phyloP scores from a whole-genome alignment of 768 basidiomycete genomes.

The Kwoniella botswanensis region DNA sequence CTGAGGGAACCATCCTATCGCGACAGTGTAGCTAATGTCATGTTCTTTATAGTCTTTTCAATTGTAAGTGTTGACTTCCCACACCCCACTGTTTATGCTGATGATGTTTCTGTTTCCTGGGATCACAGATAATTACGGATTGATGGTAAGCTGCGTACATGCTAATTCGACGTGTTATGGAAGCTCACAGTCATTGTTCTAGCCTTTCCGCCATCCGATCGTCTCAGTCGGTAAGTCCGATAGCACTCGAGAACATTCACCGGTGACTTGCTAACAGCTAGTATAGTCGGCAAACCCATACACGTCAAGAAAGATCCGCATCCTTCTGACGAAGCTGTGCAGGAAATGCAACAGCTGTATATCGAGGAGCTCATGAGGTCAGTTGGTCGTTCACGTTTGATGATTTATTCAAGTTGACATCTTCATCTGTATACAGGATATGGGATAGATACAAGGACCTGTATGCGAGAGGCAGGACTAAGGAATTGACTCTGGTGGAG shows the following conservation, averaged over 20 bases:
- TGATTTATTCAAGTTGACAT: slow-evolving; percentile 18
- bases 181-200: slow-evolving; percentile 10
- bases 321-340: slow-evolving; percentile 80
- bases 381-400: slow-evolving; percentile 47
- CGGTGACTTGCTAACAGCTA: neutral
- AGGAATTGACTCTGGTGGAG: slow-evolving; percentile 58
- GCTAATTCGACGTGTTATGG: too few species aligned
- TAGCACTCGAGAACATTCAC: neutral
- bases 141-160: slow-evolving; percentile 63
- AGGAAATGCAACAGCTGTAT: slow-evolving; percentile 78
- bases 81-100: neutral
- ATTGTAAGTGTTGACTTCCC: slow-evolving; percentile 67
- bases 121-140: slow-evolving; percentile 79
- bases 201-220: slow-evolving; percentile 90
- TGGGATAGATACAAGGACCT: slow-evolving; percentile 96
- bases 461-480: slow-evolving; percentile 79
- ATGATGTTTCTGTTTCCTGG: neutral
- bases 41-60: slow-evolving; percentile 65
- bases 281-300: slow-evolving; percentile 84
- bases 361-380: slow-evolving; percentile 91
- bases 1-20: neutral
- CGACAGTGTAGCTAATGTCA: slow-evolving; percentile 13
- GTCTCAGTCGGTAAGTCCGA: slow-evolving; percentile 84
- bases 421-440: slow-evolving; percentile 64
- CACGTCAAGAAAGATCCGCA: slow-evolving; percentile 75